These are phyloP conservation scores for Spergularia marina DNA, from an alignment of 148 eudicot genomes.

Conservation along the genomic window DNA sequence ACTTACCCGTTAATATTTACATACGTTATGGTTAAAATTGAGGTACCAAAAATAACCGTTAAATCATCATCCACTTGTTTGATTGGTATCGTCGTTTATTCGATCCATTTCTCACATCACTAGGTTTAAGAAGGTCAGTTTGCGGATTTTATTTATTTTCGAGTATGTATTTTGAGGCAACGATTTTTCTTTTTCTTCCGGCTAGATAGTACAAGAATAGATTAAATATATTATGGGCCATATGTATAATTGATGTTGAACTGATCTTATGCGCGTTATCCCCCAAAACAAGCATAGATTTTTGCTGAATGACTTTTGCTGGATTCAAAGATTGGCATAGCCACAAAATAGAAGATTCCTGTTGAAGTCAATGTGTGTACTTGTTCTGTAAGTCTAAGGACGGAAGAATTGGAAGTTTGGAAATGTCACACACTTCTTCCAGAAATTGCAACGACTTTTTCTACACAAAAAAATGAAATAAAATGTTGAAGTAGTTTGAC, in stretches of 20 bases:
- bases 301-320: background rate
- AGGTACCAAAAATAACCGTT: too few relatives aligned
- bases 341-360: constrained; percentile 1
- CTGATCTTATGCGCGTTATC: background rate
- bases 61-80: too few relatives aligned
- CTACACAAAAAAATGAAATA: background rate
- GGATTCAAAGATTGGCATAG: background rate
- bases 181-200: too few relatives aligned
- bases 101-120: too few relatives aligned
- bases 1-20: background rate
- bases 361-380: constrained; percentile 13
- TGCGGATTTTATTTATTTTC: too few relatives aligned
- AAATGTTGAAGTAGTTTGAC: constrained; percentile 30
- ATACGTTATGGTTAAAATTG: too few relatives aligned
- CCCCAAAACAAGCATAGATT: background rate
- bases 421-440: constrained; percentile 28
- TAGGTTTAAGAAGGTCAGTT: too few relatives aligned
- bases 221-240: background rate
- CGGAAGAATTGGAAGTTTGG: background rate
- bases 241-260: background rate
- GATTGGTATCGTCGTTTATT: too few relatives aligned
- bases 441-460: constrained; percentile 15
- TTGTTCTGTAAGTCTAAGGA: background rate
- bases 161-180: too few relatives aligned
- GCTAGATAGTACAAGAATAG: background rate